Conservation (phyloP, 495 filamentous ascomycete species). For the Xylaria sp. region DNA sequence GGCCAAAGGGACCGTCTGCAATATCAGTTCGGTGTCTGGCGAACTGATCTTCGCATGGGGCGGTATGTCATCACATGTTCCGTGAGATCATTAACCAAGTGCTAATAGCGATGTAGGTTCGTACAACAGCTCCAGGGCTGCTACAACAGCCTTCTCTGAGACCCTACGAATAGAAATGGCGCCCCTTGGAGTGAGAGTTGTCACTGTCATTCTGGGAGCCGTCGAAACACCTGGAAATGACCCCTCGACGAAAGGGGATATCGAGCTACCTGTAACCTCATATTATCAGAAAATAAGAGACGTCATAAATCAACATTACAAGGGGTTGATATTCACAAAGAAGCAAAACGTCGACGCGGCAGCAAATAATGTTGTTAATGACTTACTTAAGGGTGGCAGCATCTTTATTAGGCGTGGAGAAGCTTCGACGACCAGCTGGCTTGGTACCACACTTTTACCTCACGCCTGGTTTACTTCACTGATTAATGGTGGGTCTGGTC, state of each 20-base stretch:
- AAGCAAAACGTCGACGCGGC: slow-evolving; percentile 4
- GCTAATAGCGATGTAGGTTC: slow-evolving; percentile 40
- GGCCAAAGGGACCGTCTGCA: slow-evolving; percentile 53
- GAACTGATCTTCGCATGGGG: slow-evolving; percentile 9
- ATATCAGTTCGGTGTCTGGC: slow-evolving; percentile 45
- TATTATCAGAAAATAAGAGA: slow-evolving; percentile 12
- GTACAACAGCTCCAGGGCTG: slow-evolving; percentile 71
- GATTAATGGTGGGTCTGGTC: neutral
- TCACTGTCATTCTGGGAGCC: slow-evolving; percentile 35
- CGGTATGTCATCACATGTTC: slow-evolving; percentile 34
- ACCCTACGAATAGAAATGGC: slow-evolving; percentile 64
- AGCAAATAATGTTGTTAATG: slow-evolving; percentile 15
- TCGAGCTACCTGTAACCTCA: slow-evolving; percentile 5
- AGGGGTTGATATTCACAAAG: neutral
- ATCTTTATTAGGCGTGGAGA: slow-evolving; percentile 13
- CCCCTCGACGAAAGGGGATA: neutral
- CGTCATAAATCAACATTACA: neutral
- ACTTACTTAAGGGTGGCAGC: neutral
- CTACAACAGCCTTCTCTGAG: slow-evolving; percentile 65
- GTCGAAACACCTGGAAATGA: slow-evolving; percentile 33
- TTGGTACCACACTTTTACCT: neutral
- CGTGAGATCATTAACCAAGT: slow-evolving; percentile 10
- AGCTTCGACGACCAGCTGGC: neutral
- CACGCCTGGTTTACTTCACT: neutral
- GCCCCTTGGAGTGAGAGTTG: slow-evolving; percentile 54